A percentile compares a stretch with the other conserved stretches of the same genome.
Evolutionary conservation across 768 basidiomycete species (phyloP).

Genomic region (Amanita polypyramis): DNA sequence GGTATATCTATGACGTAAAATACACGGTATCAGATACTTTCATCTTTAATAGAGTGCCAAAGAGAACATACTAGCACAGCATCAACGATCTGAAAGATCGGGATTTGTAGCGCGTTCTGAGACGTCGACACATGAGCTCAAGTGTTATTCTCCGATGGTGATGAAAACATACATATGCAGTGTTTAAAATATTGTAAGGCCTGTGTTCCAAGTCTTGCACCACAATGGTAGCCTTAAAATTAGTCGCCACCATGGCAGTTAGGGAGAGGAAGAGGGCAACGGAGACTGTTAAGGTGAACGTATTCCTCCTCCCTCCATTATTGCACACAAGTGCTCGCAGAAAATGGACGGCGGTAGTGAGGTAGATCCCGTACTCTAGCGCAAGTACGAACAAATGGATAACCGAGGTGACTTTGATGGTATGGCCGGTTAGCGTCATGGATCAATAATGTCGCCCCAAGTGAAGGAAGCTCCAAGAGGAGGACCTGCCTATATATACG

Average conservation of each 20-base stretch:
- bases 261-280: neutral
- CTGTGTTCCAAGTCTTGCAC: neutral
- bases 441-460: too few species aligned
- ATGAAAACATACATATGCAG: neutral
- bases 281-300: neutral
- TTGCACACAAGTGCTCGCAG: neutral
- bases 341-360: neutral
- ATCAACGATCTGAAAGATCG: neutral
- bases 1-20: neutral
- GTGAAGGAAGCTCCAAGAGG: too few species aligned
- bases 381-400: too few species aligned
- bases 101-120: neutral
- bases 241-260: neutral
- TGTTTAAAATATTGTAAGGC: neutral
- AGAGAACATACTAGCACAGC: neutral
- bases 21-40: too few species aligned
- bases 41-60: neutral
- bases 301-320: neutral
- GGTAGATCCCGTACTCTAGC: neutral
- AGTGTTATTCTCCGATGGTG: neutral
- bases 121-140: neutral
- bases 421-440: too few species aligned
- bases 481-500: too few species aligned
- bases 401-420: too few species aligned
- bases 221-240: neutral